Evolutionary conservation across 2,329 filamentous ascomycete genomes (phyloP), one percentile per base, ranked within the genome.

Genomic region (Mycosphaerelloides madeirae): DNA sequence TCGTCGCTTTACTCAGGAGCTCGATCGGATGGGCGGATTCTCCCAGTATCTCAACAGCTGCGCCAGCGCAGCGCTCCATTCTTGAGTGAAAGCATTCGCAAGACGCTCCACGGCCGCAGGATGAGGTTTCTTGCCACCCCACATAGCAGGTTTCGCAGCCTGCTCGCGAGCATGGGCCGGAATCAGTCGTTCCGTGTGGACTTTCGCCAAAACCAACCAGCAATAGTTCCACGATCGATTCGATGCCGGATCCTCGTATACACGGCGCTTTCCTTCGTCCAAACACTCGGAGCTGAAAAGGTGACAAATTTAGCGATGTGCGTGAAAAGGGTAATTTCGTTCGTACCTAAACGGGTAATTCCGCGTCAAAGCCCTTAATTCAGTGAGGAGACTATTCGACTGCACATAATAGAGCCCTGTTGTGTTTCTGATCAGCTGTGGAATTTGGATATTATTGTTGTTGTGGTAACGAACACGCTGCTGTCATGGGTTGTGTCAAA

Each of bases 191-290:
- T 80, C 80, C 44, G 79, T 76, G 16, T 74, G 71, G 39, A 87
- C 80, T 63, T 85, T 86, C 32, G 68, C 68, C 8, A 88, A 67
- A 25, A 84, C 80, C 35, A 88, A 68, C 84, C 84, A 88, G 32
- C 82, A 84, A 55, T 84, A 72, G 60, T 88, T 89, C 84, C 85
- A 88, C 60, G 83, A 87, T 18, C 80, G 75, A 55, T 80, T 81
- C 52, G 80, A 84, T 14, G 74, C 68, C 0, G 82, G 81, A 50
- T 87, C 84, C 20, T 68, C 70, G 43, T 76, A 72, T 2, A 88
- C 84, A 16, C 81, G 71, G 43, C 69, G 65, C 56, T 83, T 81
- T 0, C 84, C 84, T 57, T 85, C 82, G 38, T 78, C 73, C 1
- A 87, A 62, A 28, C 83, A 74, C 38, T 81, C 79, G 11, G 76